Conservation (phyloP, 1,284 basidiomycete species). For the Cutaneotrichosporon dermatis region DNA sequence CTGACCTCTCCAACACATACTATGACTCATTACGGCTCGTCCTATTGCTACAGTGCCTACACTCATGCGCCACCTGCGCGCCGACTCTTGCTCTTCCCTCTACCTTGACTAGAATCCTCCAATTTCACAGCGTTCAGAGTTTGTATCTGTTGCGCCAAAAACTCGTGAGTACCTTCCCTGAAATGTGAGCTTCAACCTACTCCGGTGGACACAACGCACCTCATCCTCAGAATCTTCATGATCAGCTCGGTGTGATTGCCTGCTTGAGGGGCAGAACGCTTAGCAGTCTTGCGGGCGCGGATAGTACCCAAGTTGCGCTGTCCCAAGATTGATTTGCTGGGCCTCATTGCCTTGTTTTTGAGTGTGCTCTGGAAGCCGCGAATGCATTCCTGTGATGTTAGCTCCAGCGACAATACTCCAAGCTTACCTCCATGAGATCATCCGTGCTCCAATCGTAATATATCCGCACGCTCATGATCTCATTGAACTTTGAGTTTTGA, state of each 20-base stretch:
- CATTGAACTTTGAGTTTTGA: constrained; percentile 95
- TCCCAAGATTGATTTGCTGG: constrained; percentile 82
- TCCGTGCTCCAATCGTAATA: constrained; percentile 96
- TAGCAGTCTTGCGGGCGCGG: constrained; percentile 87
- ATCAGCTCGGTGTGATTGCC: constrained; percentile 75
- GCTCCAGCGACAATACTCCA: background rate
- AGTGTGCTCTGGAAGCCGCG: constrained; percentile 70
- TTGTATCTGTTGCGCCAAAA: constrained; percentile 74
- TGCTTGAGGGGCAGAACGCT: constrained; percentile 64
- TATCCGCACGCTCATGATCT: constrained; percentile 78
- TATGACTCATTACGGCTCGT: background rate
- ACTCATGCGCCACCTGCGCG: background rate
- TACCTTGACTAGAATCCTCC: constrained; percentile 4
- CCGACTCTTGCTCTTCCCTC: background rate
- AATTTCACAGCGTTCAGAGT: constrained; percentile 39
- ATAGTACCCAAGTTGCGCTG: constrained; percentile 90
- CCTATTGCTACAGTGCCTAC: constrained; percentile 3
- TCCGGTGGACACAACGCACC: constrained; percentile 54
- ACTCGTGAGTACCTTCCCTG: constrained; percentile 76
- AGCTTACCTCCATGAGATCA: constrained; percentile 70
- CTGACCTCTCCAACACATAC: too few species aligned
- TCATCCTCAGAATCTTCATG: constrained; percentile 86
- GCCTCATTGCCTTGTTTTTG: constrained; percentile 67
- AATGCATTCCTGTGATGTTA: constrained; percentile 66
- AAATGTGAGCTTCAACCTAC: too few species aligned